Evolutionary conservation across 352 stramenopile genomes (phyloP), one percentile per base, ranked within the genome.

Genomic region (Pythium phragmiticola): DNA sequence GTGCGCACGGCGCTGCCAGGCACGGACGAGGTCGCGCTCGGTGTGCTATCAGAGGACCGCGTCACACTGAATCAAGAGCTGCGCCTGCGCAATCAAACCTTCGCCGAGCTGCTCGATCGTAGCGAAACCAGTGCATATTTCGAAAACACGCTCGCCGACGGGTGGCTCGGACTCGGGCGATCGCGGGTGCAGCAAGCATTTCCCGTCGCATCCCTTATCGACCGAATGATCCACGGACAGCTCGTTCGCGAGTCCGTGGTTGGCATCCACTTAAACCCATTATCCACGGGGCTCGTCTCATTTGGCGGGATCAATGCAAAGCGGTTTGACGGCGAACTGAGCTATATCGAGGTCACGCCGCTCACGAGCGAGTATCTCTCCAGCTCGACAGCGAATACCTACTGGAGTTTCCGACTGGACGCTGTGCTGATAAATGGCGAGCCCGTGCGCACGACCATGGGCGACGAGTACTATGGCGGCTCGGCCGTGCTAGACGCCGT

Each of bases 221-320:
- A 49, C 23, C 28, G 26, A 7, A 13, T 66, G 41, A 42, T 66
- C 23, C 16, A 37, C 13, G 21, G 43, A 11, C 46, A 34, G 6
- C 16, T 55, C 11, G 12, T 55, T 46, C 39, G 42, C 7, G 51
- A n/a, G 16, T 47, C 57, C 3, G 50, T 60, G n/a, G 23, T 66
- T 2, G 60, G 60, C 6, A 60, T 66, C 60, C 51, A 66, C 34
- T 37, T 66, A 14, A 66, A 61, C 43, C 60, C 60, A 17, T 42
- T 49, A 19, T 26, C 42, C 23, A 66, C 60, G 0, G 60, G 60
- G 3, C 51, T 66, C 28, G 52, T 66, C 4, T 33, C 60, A 7
- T 55, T 66, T 21, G 60, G 60, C 33, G 60, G 50, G 19, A 51
- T 61, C 19, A 60, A 66, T 16, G 14, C 17, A 1, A 28, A 60